These are phyloP conservation scores for Diutina ranongensis DNA, from an alignment of 1,139 yeast genomes.

Conservation along the genomic window DNA sequence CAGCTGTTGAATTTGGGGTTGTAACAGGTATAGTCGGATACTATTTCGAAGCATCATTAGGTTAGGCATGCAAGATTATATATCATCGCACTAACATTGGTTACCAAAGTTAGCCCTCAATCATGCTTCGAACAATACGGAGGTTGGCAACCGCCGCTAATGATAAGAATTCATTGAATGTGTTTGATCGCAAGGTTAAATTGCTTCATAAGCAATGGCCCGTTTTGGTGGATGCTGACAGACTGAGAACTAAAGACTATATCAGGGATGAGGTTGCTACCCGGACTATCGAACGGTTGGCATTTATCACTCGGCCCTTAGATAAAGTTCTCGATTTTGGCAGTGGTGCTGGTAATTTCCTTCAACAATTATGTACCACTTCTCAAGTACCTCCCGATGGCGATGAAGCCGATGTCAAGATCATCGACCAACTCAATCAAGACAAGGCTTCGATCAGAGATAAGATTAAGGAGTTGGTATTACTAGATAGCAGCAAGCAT, in stretches of 20 bases:
- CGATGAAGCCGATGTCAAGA: slow-evolving; percentile 19
- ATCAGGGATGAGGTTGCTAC: slow-evolving; percentile 63
- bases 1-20: neutral
- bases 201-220: slow-evolving; percentile 47
- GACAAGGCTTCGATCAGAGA: slow-evolving; percentile 41
- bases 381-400: slow-evolving; percentile 17
- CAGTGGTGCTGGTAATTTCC: slow-evolving; percentile 54
- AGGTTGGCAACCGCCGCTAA: slow-evolving; percentile 17
- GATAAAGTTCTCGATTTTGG: slow-evolving; percentile 60
- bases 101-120: neutral
- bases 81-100: neutral
- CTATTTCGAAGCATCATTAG: neutral
- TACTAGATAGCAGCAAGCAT: slow-evolving; percentile 55
- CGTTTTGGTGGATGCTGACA: slow-evolving; percentile 21
- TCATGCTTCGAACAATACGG: slow-evolving; percentile 8
- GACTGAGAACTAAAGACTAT: slow-evolving; percentile 58
- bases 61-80: too few relatives aligned
- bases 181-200: slow-evolving; percentile 59
- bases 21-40: neutral
- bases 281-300: slow-evolving; percentile 63
- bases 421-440: slow-evolving; percentile 29
- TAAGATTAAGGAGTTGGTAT: slow-evolving; percentile 44
- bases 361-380: slow-evolving; percentile 24
- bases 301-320: slow-evolving; percentile 60
- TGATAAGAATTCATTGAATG: slow-evolving; percentile 25